Base-by-base conservation (phyloP, 768 basidiomycete species). In the Suillus subalutaceus region DNA sequence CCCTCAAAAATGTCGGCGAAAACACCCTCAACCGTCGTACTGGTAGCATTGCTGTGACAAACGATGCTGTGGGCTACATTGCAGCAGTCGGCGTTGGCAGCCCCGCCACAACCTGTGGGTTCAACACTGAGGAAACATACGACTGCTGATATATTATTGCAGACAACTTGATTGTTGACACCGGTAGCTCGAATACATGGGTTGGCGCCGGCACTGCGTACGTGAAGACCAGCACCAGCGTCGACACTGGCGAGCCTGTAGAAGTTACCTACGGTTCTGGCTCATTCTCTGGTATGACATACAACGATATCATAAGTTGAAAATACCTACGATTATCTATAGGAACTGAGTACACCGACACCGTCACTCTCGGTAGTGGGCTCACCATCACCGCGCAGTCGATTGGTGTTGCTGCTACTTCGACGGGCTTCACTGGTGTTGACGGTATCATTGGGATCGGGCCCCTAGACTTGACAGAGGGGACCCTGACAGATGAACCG, bases 91-190 rank as follows among this genome's bases (percentile, higher is more conserved):
- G 81, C 16, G 81, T 89, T 37, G 88, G 88, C 57, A 82, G 70
- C 66, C 88, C 87, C 1, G 73, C 84, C n/a, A 88, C 86, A 5
- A 75, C 69, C n/a, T 88, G 86, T 85, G 68, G 69, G 82, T 66
- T 46, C 10, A 66, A 79, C 67, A 89, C 87, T n/a, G 20, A 46
- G 20, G n/a, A 46, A 46, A 46, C 8, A n/a, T n/a, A 18, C 20
- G 20, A 8, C 20, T 44, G 8, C 20, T 44, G 9, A 44, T 20
- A 5, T 20, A n/a, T 46, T n/a, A 10, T 46, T n/a, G 9, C 20
- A 46, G 44, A n/a, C 44, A n/a, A 46, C 4, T 20, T 20, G 20
- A 20, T 46, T 46, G 44, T 46, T 4, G 44, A 46, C 44, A 46
- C 44, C 20, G 44, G 44, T 46, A 46, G 44, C 44, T 46, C 44